Percentiles rank a stretch among this genome's conserved stretches.
phyloP scores from a whole-genome alignment of 208 protist genomes.

The Crithidia sp. region DNA sequence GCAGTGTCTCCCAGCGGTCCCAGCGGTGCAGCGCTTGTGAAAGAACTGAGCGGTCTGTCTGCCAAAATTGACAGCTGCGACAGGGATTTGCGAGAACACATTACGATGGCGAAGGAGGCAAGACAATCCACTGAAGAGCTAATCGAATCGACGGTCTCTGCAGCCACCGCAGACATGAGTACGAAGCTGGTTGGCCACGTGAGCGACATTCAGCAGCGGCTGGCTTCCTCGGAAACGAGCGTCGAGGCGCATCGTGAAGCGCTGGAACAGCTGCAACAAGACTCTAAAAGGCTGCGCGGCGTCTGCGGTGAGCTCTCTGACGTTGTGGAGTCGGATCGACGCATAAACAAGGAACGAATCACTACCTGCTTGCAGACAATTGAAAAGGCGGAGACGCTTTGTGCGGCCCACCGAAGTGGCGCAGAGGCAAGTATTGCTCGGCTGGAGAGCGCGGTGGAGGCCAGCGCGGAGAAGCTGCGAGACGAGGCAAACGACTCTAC shows the following conservation, averaged over 20 bases:
- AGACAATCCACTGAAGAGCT: background rate
- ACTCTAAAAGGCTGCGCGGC: constrained; percentile 7
- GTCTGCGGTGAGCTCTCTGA: constrained; percentile 22
- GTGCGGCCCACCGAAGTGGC: constrained; percentile 6
- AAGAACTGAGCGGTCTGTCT: background rate
- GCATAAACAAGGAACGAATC: constrained; percentile 16
- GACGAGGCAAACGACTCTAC: constrained; percentile 23
- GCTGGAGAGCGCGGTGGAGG: background rate
- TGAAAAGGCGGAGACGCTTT: constrained; percentile 27
- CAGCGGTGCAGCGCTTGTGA: background rate
- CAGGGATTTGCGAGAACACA: background rate
- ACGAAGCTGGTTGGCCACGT: background rate
- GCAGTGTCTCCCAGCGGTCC: background rate
- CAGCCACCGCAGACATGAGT: background rate
- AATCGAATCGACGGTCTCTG: background rate
- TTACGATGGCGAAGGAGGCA: background rate
- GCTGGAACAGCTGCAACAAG: constrained; percentile 9
- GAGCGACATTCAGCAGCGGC: background rate
- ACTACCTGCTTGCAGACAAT: constrained; percentile 25
- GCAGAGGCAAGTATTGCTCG: constrained; percentile 3
- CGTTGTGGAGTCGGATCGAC: constrained; percentile 14
- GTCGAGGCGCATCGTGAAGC: background rate
- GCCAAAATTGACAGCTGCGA: background rate
- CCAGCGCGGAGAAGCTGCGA: constrained; percentile 2
- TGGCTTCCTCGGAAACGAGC: constrained; percentile 2